Conservation (phyloP, 768 basidiomycete genomes). For the Trametes coccinea region DNA sequence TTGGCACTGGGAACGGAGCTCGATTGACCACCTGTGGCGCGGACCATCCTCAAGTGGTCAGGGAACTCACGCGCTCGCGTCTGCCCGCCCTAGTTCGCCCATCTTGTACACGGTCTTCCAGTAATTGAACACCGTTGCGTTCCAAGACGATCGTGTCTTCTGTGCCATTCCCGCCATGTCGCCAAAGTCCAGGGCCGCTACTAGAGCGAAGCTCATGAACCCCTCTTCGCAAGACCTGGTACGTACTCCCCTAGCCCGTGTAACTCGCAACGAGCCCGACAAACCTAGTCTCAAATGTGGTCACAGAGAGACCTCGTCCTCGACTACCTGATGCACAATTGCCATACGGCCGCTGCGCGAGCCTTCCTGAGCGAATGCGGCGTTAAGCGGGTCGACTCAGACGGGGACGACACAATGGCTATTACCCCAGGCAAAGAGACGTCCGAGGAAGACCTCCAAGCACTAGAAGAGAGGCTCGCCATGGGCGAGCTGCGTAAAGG, state of each 20-base stretch:
- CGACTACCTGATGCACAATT: conserved; percentile 75
- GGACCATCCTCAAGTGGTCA: neutral
- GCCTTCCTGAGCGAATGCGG: conserved; percentile 67
- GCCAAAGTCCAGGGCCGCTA: neutral
- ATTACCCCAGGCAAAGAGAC: conserved; percentile 27
- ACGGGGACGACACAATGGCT: conserved; percentile 62
- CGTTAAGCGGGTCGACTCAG: conserved; percentile 61
- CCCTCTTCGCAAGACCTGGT: conserved; percentile 23
- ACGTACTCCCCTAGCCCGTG: neutral
- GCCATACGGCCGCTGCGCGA: conserved; percentile 68
- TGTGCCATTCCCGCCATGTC: conserved; percentile 4
- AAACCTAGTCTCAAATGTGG: conserved; percentile 22
- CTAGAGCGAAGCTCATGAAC: conserved; percentile 4
- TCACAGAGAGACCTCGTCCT: conserved; percentile 67
- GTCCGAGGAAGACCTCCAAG: conserved; percentile 42
- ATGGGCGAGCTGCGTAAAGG: conserved; percentile 53
- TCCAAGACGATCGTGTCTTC: neutral
- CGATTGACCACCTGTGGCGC: conserved; percentile 1
- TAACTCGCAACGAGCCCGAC: neutral
- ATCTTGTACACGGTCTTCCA: too few relatives aligned
- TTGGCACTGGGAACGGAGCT: neutral
- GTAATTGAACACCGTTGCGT: neutral
- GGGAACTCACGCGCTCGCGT: neutral
- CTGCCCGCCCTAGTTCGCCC: neutral
- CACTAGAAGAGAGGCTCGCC: conserved; percentile 39